These are phyloP conservation scores for Batrachochytrium dendrobatidis DNA, from an alignment of 371 early-diverging fungal species.

Conservation along the genomic window DNA sequence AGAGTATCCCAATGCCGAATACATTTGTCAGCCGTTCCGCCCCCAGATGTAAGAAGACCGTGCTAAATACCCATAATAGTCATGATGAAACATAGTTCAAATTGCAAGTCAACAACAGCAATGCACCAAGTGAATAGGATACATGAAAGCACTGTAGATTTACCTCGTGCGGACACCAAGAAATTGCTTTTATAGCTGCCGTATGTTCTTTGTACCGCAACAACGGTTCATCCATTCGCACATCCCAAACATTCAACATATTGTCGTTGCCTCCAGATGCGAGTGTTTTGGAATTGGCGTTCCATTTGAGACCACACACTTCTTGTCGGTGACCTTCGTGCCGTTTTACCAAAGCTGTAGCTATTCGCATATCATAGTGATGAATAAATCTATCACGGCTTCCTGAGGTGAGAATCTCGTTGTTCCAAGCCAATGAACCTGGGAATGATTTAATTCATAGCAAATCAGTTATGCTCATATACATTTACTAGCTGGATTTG, in stretches of 20 bases:
- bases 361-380: conserved; percentile 22
- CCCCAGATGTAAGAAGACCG: conserved; percentile 46
- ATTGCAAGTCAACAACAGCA: neutral
- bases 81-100: too few relatives aligned
- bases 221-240: conserved; percentile 12
- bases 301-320: conserved; percentile 62
- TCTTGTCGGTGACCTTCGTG: conserved; percentile 36
- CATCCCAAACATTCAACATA: conserved; percentile 51
- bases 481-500: neutral
- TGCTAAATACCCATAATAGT: conserved; percentile 13
- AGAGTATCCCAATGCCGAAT: conserved; percentile 56
- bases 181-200: conserved; percentile 63
- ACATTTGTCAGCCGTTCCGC: conserved; percentile 62
- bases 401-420: conserved; percentile 33
- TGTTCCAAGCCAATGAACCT: conserved; percentile 41
- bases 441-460: too few relatives aligned
- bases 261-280: conserved; percentile 72
- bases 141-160: neutral
- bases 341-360: neutral
- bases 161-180: conserved; percentile 56
- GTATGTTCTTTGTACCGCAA: conserved; percentile 38
- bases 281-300: conserved; percentile 38
- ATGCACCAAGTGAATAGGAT: too few relatives aligned
- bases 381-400: conserved; percentile 37
- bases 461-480: conserved; percentile 2